A percentile compares a stretch with the other conserved stretches of the same genome.
phyloP scores from a whole-genome alignment of 305 asterid species.

The Nicotiana rustica region DNA sequence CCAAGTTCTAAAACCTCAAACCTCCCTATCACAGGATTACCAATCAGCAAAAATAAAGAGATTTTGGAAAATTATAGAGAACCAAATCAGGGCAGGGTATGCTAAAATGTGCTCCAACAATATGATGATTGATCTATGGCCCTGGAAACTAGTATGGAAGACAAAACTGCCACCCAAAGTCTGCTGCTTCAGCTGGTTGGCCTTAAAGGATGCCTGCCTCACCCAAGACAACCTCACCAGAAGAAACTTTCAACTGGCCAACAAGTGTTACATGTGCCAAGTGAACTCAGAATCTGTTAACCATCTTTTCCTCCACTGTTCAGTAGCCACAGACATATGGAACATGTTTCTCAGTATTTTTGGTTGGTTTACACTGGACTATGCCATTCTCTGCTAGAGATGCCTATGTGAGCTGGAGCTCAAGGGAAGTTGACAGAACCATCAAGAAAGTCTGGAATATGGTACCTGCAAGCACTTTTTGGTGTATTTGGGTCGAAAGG shows the following conservation, averaged over 20 bases:
- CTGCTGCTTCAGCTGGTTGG: no score
- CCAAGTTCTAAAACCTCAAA: conserved; percentile 9
- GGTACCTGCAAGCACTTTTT: neutral
- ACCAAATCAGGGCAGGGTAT: neutral
- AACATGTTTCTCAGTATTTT: conserved; percentile 17
- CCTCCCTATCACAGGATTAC: neutral
- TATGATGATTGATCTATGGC: no score
- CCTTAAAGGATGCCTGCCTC: no score
- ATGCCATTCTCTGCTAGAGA: neutral
- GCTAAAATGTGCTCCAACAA: no score
- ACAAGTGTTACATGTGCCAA: conserved; percentile 22
- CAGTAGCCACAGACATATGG: conserved; percentile 5
- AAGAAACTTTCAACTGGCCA: neutral
- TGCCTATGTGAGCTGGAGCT: neutral
- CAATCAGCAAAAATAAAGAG: neutral
- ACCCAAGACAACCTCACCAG: no score
- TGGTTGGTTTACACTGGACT: neutral
- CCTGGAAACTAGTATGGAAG: no score
- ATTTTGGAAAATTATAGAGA: neutral
- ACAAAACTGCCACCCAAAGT: no score
- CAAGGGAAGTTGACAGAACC: neutral
- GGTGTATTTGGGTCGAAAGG: neutral
- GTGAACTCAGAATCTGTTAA: neutral
- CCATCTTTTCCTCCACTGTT: neutral
- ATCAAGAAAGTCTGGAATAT: neutral